Conservation (phyloP, 2,329 filamentous ascomycete species). For the Penicillium sp. region DNA sequence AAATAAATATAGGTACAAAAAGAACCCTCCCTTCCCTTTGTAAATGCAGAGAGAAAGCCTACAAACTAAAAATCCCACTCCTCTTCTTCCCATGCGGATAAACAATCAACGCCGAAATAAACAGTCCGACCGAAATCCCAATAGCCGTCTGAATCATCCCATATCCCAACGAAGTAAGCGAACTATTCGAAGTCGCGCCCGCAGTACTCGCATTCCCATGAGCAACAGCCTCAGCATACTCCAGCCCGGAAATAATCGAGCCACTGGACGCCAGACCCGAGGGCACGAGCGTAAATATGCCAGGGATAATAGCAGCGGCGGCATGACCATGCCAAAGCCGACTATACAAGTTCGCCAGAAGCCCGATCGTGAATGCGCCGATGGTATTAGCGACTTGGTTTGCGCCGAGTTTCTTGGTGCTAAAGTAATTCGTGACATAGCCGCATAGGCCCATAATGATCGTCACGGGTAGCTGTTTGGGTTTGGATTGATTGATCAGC, state of each 20-base stretch:
- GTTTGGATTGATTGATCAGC: slow-evolving; percentile 75
- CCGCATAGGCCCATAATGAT: slow-evolving; percentile 66
- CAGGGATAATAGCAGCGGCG: slow-evolving; percentile 77
- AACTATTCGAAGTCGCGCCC: slow-evolving; percentile 12
- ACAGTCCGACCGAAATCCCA: slow-evolving; percentile 46
- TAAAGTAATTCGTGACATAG: slow-evolving; percentile 46
- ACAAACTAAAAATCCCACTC: slow-evolving; percentile 44
- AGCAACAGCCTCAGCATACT: slow-evolving; percentile 52
- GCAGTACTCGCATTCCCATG: slow-evolving; percentile 7
- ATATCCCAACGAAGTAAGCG: slow-evolving; percentile 37
- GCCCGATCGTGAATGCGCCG: slow-evolving; percentile 69
- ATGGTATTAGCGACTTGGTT: slow-evolving; percentile 72
- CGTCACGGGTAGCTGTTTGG: slow-evolving; percentile 71
- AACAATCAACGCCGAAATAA: slow-evolving; percentile 44
- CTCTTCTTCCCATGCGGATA: slow-evolving; percentile 46
- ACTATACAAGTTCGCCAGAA: slow-evolving; percentile 73
- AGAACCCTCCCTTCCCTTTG: no score
- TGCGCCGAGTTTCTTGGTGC: slow-evolving; percentile 62
- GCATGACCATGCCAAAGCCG: slow-evolving; percentile 69
- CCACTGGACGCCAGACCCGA: slow-evolving; percentile 56
- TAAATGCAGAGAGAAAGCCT: no score
- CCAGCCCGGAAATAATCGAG: slow-evolving; percentile 53
- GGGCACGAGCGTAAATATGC: slow-evolving; percentile 69
- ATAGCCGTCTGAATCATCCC: slow-evolving; percentile 47
- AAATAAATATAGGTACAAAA: no score